Evolutionary conservation across 192 early-diverging fungal species (phyloP), one percentile per base, ranked within the genome.

Genomic region (Rhizophagus sp.): DNA sequence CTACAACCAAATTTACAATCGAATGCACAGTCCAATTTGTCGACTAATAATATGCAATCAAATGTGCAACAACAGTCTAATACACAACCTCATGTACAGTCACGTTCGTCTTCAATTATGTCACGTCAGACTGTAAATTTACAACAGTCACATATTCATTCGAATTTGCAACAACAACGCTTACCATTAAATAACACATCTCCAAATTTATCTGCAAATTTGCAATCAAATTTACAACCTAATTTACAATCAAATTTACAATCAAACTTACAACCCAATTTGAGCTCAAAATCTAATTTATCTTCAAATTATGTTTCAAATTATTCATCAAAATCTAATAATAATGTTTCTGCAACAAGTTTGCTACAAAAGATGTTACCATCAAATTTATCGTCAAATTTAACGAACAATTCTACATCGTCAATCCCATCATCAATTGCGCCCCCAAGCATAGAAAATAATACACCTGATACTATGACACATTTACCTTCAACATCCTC

Each of bases 51-150:
- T 27, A 2, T 30, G 24, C 24, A 33, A 17, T 13, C 64, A 15
- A 66, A 33, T 27, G 64, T 66, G 27, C 64, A 66, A 66, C 64
- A 66, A 66, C 64, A 66, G 13, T 33, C 24, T 27, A 66, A 66
- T 66, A 33, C 64, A 66, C 64, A 66, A 66, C 64, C 24, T 13
- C 64, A 66, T 33, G 2, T 33, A 66, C 64, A 66, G 7, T 30
- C 24, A 27, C 64, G 30, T 22, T 33, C 64, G 24, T 33, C 64
- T 33, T 9, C 64, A 13, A 17, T 30, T 15, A 66, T 30, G 30
- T 27, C 64, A 66, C 52, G 52, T 22, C 52, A 57, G 52, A 19
- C 4, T 6, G 19, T 57, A 57, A 57, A 57, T 22, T 6, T 57
- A 22, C 52, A 57, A 57, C 52, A 57, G 17, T 19, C 15, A 57